Base-by-base conservation (phyloP, 2,329 filamentous ascomycete species). In the Rasamsonia emersonii region DNA sequence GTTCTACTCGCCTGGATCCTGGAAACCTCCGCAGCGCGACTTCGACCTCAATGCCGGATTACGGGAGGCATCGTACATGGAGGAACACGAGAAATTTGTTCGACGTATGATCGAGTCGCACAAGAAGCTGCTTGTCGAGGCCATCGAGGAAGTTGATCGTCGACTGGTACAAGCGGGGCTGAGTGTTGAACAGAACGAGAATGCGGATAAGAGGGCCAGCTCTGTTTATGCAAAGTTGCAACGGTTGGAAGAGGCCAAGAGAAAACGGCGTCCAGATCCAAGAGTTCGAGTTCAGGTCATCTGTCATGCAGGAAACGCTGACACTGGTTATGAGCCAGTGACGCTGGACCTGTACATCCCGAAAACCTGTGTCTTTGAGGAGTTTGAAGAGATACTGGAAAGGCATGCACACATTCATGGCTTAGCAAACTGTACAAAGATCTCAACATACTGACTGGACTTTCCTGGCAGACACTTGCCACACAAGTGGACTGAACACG, bases 311-410 rank as follows among this genome's bases (percentile, higher is more conserved):
- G n/a, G n/a, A n/a, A n/a, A n/a, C n/a, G n/a, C n/a, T n/a, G n/a
- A 28, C 19, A 35, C 9, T 30, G 39, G 42, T 45, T 44, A 41
- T n/a, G n/a, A n/a, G n/a, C n/a, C n/a, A n/a, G n/a, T n/a, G n/a
- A n/a, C n/a, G n/a, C n/a, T n/a, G n/a, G n/a, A n/a, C n/a, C n/a
- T n/a, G n/a, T n/a, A n/a, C n/a, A n/a, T n/a, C n/a, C n/a, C n/a
- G n/a, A n/a, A n/a, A n/a, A n/a, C n/a, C n/a, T n/a, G n/a, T n/a
- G n/a, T n/a, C n/a, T n/a, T n/a, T n/a, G n/a, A n/a, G n/a, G n/a
- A n/a, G n/a, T n/a, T n/a, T n/a, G n/a, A n/a, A n/a, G n/a, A n/a
- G n/a, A n/a, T n/a, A n/a, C n/a, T n/a, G n/a, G n/a, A n/a, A n/a
- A n/a, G n/a, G n/a, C n/a, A n/a, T n/a, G n/a, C n/a, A n/a, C n/a